Evolutionary conservation across 305 asterid genomes (phyloP).

Genomic region (Salvia sclarea): DNA sequence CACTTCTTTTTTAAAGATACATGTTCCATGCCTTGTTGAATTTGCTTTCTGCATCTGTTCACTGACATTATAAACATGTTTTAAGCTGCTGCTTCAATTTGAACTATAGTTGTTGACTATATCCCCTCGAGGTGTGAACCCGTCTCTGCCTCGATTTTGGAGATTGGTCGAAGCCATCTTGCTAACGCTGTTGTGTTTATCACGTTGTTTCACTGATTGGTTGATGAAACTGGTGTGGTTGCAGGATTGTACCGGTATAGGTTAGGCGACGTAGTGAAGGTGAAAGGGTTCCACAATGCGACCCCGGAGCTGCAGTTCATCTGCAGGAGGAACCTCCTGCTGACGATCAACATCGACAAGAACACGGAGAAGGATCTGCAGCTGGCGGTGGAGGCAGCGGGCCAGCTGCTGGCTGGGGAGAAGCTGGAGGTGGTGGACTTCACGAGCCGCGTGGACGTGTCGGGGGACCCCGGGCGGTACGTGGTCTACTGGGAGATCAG

Average conservation of each 20-base stretch:
- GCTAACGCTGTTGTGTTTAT: too few species aligned
- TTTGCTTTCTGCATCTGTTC: conserved; percentile 7
- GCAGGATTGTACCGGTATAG: conserved; percentile 92
- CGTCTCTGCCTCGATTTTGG: background rate
- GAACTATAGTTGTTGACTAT: too few species aligned
- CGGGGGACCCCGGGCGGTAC: conserved; percentile 70
- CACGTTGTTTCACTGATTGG: too few species aligned
- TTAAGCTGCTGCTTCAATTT: background rate
- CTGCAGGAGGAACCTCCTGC: conserved; percentile 78
- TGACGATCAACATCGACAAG: conserved; percentile 86
- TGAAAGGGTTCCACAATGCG: conserved; percentile 78
- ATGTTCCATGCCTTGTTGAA: background rate
- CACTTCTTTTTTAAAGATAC: conserved; percentile 22
- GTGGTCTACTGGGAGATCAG: conserved; percentile 79
- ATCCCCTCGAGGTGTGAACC: too few species aligned
- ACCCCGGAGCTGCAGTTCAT: conserved; percentile 87
- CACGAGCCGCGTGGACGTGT: conserved; percentile 65
- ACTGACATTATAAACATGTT: background rate
- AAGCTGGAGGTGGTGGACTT: conserved; percentile 82
- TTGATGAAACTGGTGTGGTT: background rate
- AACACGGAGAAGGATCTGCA: conserved; percentile 91
- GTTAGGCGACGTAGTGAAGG: conserved; percentile 88
- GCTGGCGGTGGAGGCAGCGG: conserved; percentile 73
- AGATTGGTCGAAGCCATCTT: conserved; percentile 3
- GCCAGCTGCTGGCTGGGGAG: conserved; percentile 48